Base-by-base conservation (phyloP, 805 yeast species). In the Cyberlindnera saturnus region DNA sequence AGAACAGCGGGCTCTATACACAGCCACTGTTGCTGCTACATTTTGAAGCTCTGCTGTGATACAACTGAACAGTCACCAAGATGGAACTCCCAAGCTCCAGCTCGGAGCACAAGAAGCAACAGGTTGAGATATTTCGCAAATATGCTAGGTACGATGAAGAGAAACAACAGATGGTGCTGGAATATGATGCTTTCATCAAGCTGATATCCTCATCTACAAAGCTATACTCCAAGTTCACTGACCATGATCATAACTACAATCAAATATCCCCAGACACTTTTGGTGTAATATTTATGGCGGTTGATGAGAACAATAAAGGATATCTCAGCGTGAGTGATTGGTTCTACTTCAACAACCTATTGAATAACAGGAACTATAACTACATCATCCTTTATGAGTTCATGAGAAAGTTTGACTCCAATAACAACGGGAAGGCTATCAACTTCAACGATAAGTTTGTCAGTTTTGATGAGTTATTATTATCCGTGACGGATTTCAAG, bases 271-370 rank as follows among this genome's bases (percentile, higher is more conserved):
- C 76, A 11, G 71, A 79, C 49, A 73, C 84, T 4, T 79, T 78
- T 61, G 85, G 84, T 6, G 72, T 90, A 47, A 78, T 91, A 39
- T 91, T 85, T 59, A 70, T 84, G 44, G 79, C 88, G 23, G 87
- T 96, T 14, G 98, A 91, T 65, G 77, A 77, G 45, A 70, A 73
- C 33, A 69, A 73, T 43, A 77, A 78, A 51, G 97, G 96, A 7
- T 80, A 72, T 46, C 70, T 87, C 39, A 72, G 77, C 23, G 68
- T 80, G 39, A 61, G 69, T 20, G 96, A 91, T 59, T 91, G 95
- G 84, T 65, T 77, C 40, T 73, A 74, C 35, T 86, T 91, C 59
- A 80, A 85, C 54, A 70, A 74, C 47, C 51, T 74, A 36, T 63
- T 79, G 41, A 72, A 71, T 48, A 70, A 75, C 43, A 62, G 69